Evolutionary conservation across 306 rosid species (phyloP).

Genomic region (Cucurbita maxima): DNA sequence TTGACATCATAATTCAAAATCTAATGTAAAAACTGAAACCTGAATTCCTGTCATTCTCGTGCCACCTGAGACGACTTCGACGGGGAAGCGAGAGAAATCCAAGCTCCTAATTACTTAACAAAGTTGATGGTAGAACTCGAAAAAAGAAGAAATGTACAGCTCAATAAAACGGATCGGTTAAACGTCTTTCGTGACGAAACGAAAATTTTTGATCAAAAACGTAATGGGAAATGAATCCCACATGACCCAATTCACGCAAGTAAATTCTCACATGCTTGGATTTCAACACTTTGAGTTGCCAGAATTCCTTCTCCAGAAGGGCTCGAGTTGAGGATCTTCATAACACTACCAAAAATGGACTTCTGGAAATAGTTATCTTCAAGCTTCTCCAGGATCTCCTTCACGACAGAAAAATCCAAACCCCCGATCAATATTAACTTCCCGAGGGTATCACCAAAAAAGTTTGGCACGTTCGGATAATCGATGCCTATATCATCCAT

Average conservation of each 20-base stretch:
- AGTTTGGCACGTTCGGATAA: constrained; percentile 25
- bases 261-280: constrained; percentile 23
- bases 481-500: constrained; percentile 24
- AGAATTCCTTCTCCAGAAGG: constrained; percentile 14
- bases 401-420: constrained; percentile 17
- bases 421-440: constrained; percentile 12
- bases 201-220: constrained; percentile 7
- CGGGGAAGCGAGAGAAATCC: not conserved
- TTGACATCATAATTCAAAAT: constrained; percentile 12
- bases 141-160: constrained; percentile 13
- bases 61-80: not conserved
- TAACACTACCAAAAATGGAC: constrained; percentile 13
- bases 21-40: constrained; percentile 2
- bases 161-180: constrained; percentile 7
- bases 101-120: constrained; percentile 11
- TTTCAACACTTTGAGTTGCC: constrained; percentile 9
- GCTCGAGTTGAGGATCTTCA: constrained; percentile 13
- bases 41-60: constrained; percentile 5
- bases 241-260: not conserved
- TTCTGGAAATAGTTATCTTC: constrained; percentile 14
- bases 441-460: constrained; percentile 26
- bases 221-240: constrained; percentile 9
- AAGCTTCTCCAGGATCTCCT: constrained; percentile 17
- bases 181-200: not conserved
- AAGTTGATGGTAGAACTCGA: not conserved